Evolutionary conservation across 306 rosid genomes (phyloP), one percentile per base, ranked within the genome.

Genomic region (Hippophae rhamnoides): DNA sequence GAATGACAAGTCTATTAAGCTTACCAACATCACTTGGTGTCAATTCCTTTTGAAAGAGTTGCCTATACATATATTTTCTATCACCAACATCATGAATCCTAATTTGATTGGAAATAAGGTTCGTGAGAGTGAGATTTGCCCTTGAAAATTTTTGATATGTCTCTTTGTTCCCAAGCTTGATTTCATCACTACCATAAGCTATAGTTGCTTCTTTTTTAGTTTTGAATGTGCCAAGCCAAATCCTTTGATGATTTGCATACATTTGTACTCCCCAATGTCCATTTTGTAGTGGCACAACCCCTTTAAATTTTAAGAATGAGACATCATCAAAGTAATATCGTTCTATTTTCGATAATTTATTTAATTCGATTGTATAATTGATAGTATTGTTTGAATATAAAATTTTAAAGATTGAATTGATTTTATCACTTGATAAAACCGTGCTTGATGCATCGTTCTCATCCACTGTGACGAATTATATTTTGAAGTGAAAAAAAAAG

Each of bases 211-310:
- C 90, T 66, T 48, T 72, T 57, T 83, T 85, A 0, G 90, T 73
- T 13, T 81, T 87, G 74, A 90, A 90, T 0, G 97, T 87, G 3
- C 97, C 98, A 10, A 90, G 85, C 97, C 97, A 90, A 12, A 90
- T 78, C 62, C 95, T 77, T 53, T 82, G 97, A 64, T 90, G 90
- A 43, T 81, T 81, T 43, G 90, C 86, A 12, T 90, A 90, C 60
- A 90, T 90, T 13, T 90, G 94, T 10, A 95, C 89, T 27, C 97
- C 95, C 95, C 94, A 90, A 60, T 88, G 76, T 1, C 97, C 97
- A 11, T 90, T 90, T 61, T 82, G 87, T 53, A 87, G 95, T 10
- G 89, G 82, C 57, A 87, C 94, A 10, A 90, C 81, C 1, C 95
- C 95, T 76, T 87, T 90, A 65, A 82, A 87, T 69, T 76, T 86